phyloP scores from a whole-genome alignment of 805 yeast genomes.

The Hemisphaericaspora nanyangensis region DNA sequence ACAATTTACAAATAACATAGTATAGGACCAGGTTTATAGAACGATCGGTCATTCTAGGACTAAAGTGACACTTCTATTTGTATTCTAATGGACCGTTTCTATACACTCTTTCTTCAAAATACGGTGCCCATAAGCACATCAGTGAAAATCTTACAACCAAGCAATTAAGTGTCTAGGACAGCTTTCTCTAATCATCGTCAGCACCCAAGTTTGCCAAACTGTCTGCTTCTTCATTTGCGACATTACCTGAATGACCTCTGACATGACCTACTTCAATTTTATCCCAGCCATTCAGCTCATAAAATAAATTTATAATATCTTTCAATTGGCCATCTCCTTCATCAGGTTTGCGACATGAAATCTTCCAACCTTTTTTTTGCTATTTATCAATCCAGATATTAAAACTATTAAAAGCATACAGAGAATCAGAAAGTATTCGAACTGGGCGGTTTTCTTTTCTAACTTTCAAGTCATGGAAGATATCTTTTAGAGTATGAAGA shows the following conservation, averaged over 20 bases:
- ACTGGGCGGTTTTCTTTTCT: constrained; percentile 22
- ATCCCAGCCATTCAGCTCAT: constrained; percentile 29
- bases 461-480: constrained; percentile 28
- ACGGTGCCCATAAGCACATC: no score
- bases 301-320: constrained; percentile 34
- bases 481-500: constrained; percentile 46
- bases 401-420: constrained; percentile 55
- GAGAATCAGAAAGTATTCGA: constrained; percentile 65
- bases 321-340: constrained; percentile 20
- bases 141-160: no score
- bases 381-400: constrained; percentile 57
- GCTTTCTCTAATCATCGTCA: no score
- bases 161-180: no score
- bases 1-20: no score
- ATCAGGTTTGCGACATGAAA: constrained; percentile 54
- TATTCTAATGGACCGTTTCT: no score
- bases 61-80: no score
- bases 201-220: constrained; percentile 37
- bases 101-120: no score
- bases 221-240: constrained; percentile 7
- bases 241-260: constrained; percentile 11
- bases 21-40: no score
- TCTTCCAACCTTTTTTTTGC: constrained; percentile 53
- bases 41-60: no score
- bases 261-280: constrained; percentile 55